Conservation (phyloP, 305 asterid species). For the Ilex paraguariensis region DNA sequence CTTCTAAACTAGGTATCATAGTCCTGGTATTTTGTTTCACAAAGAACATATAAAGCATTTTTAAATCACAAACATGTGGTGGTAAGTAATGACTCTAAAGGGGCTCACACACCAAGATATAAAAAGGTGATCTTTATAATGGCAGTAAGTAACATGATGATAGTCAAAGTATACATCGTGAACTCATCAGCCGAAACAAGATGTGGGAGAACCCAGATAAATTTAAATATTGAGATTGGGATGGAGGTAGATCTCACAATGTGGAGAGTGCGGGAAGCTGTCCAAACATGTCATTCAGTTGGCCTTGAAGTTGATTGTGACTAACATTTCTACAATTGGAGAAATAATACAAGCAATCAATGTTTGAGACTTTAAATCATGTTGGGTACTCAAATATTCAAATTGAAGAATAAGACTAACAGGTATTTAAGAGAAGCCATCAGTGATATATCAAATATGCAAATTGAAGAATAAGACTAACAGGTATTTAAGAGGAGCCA, state of each 20-base stretch:
- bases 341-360: background rate
- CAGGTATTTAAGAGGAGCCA: slow-evolving; percentile 71
- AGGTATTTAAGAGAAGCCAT: slow-evolving; percentile 48
- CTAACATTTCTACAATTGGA: slow-evolving; percentile 56
- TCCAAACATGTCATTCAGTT: slow-evolving; percentile 47
- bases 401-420: slow-evolving; percentile 39
- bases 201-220: slow-evolving; percentile 9
- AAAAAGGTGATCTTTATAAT: no score
- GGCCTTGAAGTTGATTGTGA: slow-evolving; percentile 68
- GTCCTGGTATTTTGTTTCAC: no score
- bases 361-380: background rate
- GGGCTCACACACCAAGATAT: no score
- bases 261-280: slow-evolving; percentile 65
- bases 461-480: slow-evolving; percentile 26
- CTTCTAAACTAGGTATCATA: background rate
- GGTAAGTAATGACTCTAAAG: no score
- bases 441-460: slow-evolving; percentile 27
- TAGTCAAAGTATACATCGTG: background rate
- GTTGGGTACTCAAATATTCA: background rate
- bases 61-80: no score
- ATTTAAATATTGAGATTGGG: slow-evolving; percentile 4
- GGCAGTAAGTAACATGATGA: background rate
- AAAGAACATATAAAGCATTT: no score
- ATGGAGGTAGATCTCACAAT: slow-evolving; percentile 48
- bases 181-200: slow-evolving; percentile 12